Evolutionary conservation across 352 stramenopile genomes (phyloP).

Genomic region (Phytophthora pisi): DNA sequence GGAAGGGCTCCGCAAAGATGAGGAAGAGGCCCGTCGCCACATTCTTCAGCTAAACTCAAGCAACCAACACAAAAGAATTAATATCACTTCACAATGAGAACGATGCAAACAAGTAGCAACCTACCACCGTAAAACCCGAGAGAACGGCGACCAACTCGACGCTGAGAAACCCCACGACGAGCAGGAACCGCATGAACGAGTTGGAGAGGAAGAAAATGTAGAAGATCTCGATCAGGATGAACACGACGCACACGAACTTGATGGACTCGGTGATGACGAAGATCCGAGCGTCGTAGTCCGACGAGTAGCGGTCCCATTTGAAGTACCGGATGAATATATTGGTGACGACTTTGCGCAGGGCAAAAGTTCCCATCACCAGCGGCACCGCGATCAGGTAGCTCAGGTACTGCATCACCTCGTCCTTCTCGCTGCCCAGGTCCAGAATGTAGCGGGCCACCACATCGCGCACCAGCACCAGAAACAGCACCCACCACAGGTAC

Average conservation of each 20-base stretch:
- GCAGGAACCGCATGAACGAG: conserved; percentile 61
- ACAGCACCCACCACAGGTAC: conserved; percentile 77
- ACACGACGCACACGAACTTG: conserved; percentile 74
- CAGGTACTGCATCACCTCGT: conserved; percentile 56
- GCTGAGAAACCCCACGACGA: conserved; percentile 71
- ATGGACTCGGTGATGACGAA: conserved; percentile 83
- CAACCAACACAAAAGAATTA: conserved; percentile 4
- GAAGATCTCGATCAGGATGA: conserved; percentile 84
- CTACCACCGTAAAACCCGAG: conserved; percentile 72
- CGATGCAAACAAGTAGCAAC: not conserved
- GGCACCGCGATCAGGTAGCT: conserved; percentile 66
- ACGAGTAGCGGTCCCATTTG: conserved; percentile 71
- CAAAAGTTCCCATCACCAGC: conserved; percentile 75
- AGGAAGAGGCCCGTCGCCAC: conserved; percentile 81
- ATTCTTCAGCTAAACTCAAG: conserved; percentile 71
- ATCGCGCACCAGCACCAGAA: conserved; percentile 57
- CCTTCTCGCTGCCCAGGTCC: conserved; percentile 49
- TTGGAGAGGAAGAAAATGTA: conserved; percentile 84
- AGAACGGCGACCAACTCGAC: conserved; percentile 68
- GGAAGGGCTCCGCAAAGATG: conserved; percentile 85
- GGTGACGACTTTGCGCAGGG: conserved; percentile 75
- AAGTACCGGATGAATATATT: conserved; percentile 82
- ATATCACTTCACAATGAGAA: not conserved
- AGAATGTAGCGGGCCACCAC: conserved; percentile 55
- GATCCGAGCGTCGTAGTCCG: conserved; percentile 76